Conservation (phyloP, 225 moss, liverwort and hornwort species). For the Neckera pumila region DNA sequence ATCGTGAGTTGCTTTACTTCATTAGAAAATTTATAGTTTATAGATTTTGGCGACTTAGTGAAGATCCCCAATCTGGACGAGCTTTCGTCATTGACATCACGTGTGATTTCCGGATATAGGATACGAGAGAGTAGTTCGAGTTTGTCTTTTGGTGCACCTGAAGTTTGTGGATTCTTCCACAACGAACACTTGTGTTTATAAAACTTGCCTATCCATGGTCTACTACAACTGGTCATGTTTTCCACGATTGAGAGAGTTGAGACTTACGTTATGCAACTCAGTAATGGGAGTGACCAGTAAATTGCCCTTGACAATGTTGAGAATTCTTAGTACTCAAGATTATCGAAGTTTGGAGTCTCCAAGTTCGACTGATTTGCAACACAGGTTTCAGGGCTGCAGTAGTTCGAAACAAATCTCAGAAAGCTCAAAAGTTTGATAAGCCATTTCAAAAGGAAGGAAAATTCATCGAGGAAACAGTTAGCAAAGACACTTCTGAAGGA, state of each 20-base stretch:
- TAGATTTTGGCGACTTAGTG: neutral
- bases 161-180: neutral
- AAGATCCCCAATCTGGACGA: neutral
- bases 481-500: no score
- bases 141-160: neutral
- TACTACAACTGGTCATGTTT: neutral
- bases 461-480: no score
- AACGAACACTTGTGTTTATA: neutral
- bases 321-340: no score
- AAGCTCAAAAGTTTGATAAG: neutral
- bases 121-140: neutral
- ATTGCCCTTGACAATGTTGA: no score
- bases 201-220: neutral
- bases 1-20: no score
- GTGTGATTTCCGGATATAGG: no score
- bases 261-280: neutral
- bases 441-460: neutral
- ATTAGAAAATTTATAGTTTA: no score
- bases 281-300: neutral
- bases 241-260: neutral
- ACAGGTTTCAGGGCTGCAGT: neutral
- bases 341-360: no score
- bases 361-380: neutral
- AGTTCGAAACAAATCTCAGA: neutral
- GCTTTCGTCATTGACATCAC: neutral